phyloP scores from a whole-genome alignment of 257 asterid genomes.

The Plantago ovata region DNA sequence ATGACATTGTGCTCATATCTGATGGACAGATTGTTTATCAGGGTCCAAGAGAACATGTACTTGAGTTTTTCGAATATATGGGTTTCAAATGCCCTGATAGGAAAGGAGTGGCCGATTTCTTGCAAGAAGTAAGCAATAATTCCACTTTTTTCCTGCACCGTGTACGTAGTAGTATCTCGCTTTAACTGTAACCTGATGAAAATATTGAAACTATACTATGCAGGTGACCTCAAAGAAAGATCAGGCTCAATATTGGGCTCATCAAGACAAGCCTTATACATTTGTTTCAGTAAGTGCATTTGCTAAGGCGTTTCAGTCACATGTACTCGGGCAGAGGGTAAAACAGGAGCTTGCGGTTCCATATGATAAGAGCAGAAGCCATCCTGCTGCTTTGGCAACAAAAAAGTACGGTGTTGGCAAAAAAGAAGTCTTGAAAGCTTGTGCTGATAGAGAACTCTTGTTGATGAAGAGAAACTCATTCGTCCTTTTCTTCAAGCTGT shows the following conservation, averaged over 20 bases:
- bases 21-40: constrained; percentile 56
- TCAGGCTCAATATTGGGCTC: constrained; percentile 61
- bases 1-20: constrained; percentile 53
- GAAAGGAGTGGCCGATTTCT: constrained; percentile 68
- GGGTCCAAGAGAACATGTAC: constrained; percentile 51
- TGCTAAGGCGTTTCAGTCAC: constrained; percentile 47
- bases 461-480: constrained; percentile 66
- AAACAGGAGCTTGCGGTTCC: constrained; percentile 42
- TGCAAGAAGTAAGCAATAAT: constrained; percentile 52
- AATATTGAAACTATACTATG: background rate
- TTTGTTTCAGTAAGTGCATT: constrained; percentile 41
- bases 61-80: constrained; percentile 51
- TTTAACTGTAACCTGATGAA: background rate
- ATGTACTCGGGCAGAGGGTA: constrained; percentile 26
- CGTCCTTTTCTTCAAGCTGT: constrained; percentile 45
- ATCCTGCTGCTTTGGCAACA: constrained; percentile 58
- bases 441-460: constrained; percentile 46
- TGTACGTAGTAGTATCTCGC: background rate
- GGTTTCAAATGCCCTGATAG: constrained; percentile 62
- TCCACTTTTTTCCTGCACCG: background rate
- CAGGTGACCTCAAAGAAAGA: constrained; percentile 78
- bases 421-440: constrained; percentile 53
- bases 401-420: constrained; percentile 45
- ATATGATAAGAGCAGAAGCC: constrained; percentile 54
- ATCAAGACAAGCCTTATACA: constrained; percentile 45